phyloP scores from a whole-genome alignment of 2,329 filamentous ascomycete species.

The Aurifilum marmelostoma region DNA sequence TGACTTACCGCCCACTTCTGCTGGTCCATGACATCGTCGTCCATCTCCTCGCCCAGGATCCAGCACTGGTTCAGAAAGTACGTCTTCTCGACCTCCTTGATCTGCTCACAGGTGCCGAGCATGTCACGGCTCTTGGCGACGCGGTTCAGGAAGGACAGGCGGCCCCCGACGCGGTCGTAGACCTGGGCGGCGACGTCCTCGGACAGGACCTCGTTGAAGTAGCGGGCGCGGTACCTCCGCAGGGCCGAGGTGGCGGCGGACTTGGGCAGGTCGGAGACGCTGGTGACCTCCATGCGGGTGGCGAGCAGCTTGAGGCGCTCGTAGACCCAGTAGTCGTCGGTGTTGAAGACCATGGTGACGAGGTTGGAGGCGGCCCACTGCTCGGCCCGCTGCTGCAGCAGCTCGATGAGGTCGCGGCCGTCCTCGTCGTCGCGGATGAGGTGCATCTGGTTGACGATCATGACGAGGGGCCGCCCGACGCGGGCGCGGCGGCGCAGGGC shows the following conservation, averaged over 20 bases:
- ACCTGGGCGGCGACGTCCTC: conserved; percentile 69
- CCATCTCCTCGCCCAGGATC: conserved; percentile 72
- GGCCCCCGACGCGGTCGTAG: conserved; percentile 85
- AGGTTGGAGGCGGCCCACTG: conserved; percentile 93
- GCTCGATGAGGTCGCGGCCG: conserved; percentile 88
- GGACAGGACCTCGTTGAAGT: conserved; percentile 66
- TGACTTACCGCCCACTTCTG: conserved; percentile 84
- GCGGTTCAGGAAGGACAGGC: conserved; percentile 83
- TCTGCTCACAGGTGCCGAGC: conserved; percentile 70
- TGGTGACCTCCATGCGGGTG: conserved; percentile 91
- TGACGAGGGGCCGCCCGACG: conserved; percentile 72
- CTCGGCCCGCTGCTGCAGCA: conserved; percentile 93
- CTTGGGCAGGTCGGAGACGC: conserved; percentile 82
- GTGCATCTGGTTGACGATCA: conserved; percentile 95
- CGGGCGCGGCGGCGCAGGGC: conserved; percentile 70
- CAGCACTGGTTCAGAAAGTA: conserved; percentile 79
- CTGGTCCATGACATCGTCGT: conserved; percentile 69
- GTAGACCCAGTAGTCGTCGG: conserved; percentile 98
- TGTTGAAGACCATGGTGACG: conserved; percentile 92
- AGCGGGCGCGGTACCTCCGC: conserved; percentile 76
- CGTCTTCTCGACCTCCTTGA: conserved; percentile 70
- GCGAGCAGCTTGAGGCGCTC: conserved; percentile 90
- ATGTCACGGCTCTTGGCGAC: conserved; percentile 88
- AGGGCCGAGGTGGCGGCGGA: conserved; percentile 76
- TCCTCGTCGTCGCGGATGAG: conserved; percentile 89